Base-by-base conservation (phyloP, 495 filamentous ascomycete genomes). In the Aspergillus funiculosus region DNA sequence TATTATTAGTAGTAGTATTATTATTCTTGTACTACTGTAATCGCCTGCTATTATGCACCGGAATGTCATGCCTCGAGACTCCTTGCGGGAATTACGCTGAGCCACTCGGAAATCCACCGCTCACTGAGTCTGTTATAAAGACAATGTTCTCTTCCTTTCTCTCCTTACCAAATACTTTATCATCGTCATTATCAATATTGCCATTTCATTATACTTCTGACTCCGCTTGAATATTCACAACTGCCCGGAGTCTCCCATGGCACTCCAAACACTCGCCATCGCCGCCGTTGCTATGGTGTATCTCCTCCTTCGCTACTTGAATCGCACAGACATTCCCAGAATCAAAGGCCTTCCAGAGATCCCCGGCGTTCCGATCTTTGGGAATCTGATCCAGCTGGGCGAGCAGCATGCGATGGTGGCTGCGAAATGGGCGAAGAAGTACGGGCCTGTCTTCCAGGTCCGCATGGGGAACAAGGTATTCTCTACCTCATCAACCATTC, bases 381-480 rank as follows among this genome's bases (percentile, higher is more conserved):
- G 81, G 1, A 83, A 79, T 46, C 64, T 84, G 6, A 53, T 82
- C 2, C 74, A 82, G 47, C 63, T 85, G 20, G 79, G 75, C 13
- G 62, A 71, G 11, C 63, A 71, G 14, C 78, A 84, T 63, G 78
- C 75, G 1, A 72, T 59, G 5, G 71, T 75, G 4, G 68, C 74
- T 1, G 67, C 60, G 0, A 63, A 69, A 54, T 80, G 78, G 72
- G 75, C 73, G 6, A 72, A 79, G 56, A 78, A 77, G 45, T 83
- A 76, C 40, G 81, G 81, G 0, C 78, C 80, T 0, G 80, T 85
- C 5, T 84, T 83, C 59, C 81, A 85, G 55, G 74, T 82, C 22
- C 73, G 79, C 51, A 72, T 84, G 53, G 81, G 81, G 9, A 84
- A 83, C 48, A 76, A 67, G 63, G 79, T 79, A 53, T 54, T 10